These are phyloP conservation scores for Hypoxylon crocopeplum DNA, from an alignment of 495 filamentous ascomycete species.

Conservation along the genomic window DNA sequence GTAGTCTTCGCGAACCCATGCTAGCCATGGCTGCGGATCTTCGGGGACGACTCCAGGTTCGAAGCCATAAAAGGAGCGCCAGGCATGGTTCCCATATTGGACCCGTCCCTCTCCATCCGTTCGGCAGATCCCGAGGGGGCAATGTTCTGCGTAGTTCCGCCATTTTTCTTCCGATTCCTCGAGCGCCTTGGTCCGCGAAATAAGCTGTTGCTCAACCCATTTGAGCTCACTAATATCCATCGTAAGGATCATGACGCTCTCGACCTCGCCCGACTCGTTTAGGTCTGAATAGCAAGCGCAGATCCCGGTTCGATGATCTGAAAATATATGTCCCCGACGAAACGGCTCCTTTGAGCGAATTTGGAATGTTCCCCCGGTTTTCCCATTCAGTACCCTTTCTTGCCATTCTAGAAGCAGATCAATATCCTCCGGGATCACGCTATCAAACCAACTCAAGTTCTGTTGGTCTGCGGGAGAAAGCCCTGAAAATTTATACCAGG, in stretches of 20 bases:
- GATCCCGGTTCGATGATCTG: conserved; percentile 32
- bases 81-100: conserved; percentile 71
- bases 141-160: conserved; percentile 70
- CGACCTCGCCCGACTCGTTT: conserved; percentile 35
- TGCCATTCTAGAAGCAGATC: conserved; percentile 29
- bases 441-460: conserved; percentile 26
- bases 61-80: conserved; percentile 50
- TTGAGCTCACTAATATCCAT: conserved; percentile 57
- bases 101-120: conserved; percentile 64
- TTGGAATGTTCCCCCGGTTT: conserved; percentile 35
- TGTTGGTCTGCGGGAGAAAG: conserved; percentile 16
- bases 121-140: conserved; percentile 72
- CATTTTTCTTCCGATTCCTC: conserved; percentile 70
- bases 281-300: conserved; percentile 40
- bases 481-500: conserved; percentile 33
- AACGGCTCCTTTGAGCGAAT: conserved; percentile 32
- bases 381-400: conserved; percentile 20
- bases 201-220: conserved; percentile 47
- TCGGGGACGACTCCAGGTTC: background rate
- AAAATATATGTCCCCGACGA: conserved; percentile 28
- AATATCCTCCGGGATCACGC: conserved; percentile 30
- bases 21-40: conserved; percentile 23
- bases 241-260: conserved; percentile 39
- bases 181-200: conserved; percentile 50
- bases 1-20: conserved; percentile 29